Percentiles rank a stretch among this genome's conserved stretches.
phyloP scores from a whole-genome alignment of 805 yeast species.

The Geotrichum ghanense region DNA sequence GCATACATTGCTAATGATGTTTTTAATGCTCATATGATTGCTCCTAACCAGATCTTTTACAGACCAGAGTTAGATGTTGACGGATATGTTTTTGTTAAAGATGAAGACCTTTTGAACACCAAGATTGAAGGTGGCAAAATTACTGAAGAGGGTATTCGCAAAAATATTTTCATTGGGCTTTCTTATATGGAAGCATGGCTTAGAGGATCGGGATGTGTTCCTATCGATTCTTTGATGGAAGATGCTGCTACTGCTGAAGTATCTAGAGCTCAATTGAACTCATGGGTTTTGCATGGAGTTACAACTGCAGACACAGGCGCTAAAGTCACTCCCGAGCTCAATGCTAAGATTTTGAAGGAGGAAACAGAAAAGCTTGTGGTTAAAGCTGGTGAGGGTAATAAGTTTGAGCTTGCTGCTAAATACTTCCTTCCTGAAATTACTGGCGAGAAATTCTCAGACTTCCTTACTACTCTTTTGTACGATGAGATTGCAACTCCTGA shows the following conservation, averaged over 20 bases:
- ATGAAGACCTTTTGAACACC: conserved; percentile 49
- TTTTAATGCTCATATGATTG: conserved; percentile 60
- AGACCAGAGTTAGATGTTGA: conserved; percentile 29
- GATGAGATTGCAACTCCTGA: conserved; percentile 34
- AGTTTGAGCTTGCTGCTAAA: conserved; percentile 42
- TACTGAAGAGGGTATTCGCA: conserved; percentile 53
- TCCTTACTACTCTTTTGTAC: conserved; percentile 51
- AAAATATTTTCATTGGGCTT: conserved; percentile 49
- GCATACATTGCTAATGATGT: conserved; percentile 52
- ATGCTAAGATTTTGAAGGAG: conserved; percentile 38
- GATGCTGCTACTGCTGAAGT: conserved; percentile 71
- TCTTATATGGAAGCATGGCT: conserved; percentile 65
- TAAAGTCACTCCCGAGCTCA: conserved; percentile 38
- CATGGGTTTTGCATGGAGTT: conserved; percentile 56
- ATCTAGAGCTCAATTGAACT: conserved; percentile 56
- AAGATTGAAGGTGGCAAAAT: conserved; percentile 42
- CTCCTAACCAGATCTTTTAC: conserved; percentile 53
- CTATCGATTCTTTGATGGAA: conserved; percentile 63
- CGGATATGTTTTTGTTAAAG: conserved; percentile 36
- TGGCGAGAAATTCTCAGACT: conserved; percentile 48
- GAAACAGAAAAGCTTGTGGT: conserved; percentile 40
- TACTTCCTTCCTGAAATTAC: conserved; percentile 49
- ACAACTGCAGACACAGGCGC: conserved; percentile 38
- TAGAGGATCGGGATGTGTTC: conserved; percentile 57
- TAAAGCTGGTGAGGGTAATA: conserved; percentile 32